Conservation (phyloP, 2,329 filamentous ascomycete genomes). For the Exophiala spinifera region DNA sequence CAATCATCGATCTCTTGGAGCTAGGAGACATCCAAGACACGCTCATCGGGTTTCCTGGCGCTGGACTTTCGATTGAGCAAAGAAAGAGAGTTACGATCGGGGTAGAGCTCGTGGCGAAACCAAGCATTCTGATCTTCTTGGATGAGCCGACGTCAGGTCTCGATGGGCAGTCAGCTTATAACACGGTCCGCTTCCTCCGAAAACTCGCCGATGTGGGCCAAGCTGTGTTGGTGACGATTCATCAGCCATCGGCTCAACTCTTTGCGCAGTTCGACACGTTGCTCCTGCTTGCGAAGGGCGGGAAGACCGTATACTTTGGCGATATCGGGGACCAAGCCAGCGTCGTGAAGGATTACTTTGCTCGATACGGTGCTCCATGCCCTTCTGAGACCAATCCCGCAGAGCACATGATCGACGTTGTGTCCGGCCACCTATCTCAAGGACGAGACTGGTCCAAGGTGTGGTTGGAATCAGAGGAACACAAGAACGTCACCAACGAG, state of each 20-base stretch:
- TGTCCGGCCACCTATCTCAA: conserved; percentile 49
- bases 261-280: conserved; percentile 70
- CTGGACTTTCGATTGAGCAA: conserved; percentile 59
- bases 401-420: conserved; percentile 44
- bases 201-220: conserved; percentile 64
- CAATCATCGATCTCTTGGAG: conserved; percentile 62
- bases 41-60: conserved; percentile 49
- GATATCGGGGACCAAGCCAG: conserved; percentile 63
- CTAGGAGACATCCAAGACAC: conserved; percentile 63
- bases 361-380: conserved; percentile 60
- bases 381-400: conserved; percentile 60
- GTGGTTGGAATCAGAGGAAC: conserved; percentile 64
- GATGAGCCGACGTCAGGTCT: conserved; percentile 69
- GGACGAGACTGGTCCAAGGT: conserved; percentile 68
- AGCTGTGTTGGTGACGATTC: conserved; percentile 68
- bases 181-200: conserved; percentile 63
- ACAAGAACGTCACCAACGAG: conserved; percentile 55
- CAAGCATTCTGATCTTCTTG: conserved; percentile 64
- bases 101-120: conserved; percentile 67
- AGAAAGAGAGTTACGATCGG: conserved; percentile 69
- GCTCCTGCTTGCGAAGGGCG: conserved; percentile 62
- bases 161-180: conserved; percentile 64
- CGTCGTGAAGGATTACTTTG: conserved; percentile 65
- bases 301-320: conserved; percentile 71
- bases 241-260: conserved; percentile 64